phyloP scores from a whole-genome alignment of 1,284 basidiomycete species.

The Pascua sp. region DNA sequence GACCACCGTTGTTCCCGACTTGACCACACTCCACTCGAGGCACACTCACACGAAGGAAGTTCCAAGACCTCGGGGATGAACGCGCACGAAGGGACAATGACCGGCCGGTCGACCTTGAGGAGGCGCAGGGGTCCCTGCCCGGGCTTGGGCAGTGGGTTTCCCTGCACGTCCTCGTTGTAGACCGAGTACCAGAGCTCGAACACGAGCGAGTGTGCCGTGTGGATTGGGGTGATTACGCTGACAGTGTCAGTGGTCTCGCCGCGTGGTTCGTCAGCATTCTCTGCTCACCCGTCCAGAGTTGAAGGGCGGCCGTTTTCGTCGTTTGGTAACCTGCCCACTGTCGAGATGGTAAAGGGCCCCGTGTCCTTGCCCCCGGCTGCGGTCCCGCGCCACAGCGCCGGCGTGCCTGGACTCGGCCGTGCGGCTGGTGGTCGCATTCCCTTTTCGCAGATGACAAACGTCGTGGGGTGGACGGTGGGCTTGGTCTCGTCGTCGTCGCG shows the following conservation, averaged over 20 bases:
- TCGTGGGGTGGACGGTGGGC: conserved; percentile 10
- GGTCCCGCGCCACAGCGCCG: conserved; percentile 32
- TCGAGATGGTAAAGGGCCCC: conserved; percentile 12
- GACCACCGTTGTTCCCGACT: no score
- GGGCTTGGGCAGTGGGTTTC: conserved; percentile 3
- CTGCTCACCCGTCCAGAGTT: conserved; percentile 24
- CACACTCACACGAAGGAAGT: conserved; percentile 27
- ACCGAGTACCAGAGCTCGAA: conserved; percentile 40
- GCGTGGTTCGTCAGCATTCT: no score
- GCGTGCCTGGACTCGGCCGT: conserved; percentile 12
- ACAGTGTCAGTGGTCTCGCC: conserved; percentile 1
- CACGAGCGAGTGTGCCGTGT: conserved; percentile 31
- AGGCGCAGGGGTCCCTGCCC: conserved; percentile 11
- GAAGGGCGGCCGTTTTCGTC: conserved; percentile 35
- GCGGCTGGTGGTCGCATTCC: conserved; percentile 16
- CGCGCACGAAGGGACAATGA: conserved; percentile 12
- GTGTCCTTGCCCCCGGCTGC: conserved; percentile 15
- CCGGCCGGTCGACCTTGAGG: conserved; percentile 9
- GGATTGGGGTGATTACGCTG: conserved; percentile 38
- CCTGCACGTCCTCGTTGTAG: conserved; percentile 28
- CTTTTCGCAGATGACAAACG: conserved; percentile 19
- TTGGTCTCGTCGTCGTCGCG: conserved; percentile 23
- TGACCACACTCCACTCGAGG: no score
- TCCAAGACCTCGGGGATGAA: conserved; percentile 20
- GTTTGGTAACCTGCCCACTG: conserved; percentile 30